Evolutionary conservation across 1,284 basidiomycete genomes (phyloP).

Genomic region (Ustilago loliicola): DNA sequence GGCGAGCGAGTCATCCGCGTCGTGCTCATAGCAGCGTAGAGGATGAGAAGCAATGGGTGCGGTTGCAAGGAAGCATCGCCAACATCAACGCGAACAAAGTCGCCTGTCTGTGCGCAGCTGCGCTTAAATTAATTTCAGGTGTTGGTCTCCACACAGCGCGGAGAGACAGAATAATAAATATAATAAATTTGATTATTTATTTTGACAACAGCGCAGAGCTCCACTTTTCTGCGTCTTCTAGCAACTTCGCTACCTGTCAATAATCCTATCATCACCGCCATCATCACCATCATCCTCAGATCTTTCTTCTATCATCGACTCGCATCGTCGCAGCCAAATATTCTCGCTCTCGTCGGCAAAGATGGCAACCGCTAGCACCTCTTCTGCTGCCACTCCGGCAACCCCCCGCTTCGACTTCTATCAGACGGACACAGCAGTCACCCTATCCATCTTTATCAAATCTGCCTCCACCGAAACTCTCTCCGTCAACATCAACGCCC

Average conservation of each 20-base stretch:
- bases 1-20: conserved; percentile 18
- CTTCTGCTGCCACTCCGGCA: conserved; percentile 2
- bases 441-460: conserved; percentile 65
- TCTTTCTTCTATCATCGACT: not conserved
- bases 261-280: conserved; percentile 8
- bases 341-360: not conserved
- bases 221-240: conserved; percentile 15
- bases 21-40: conserved; percentile 23
- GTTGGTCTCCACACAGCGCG: conserved; percentile 23
- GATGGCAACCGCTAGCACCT: conserved; percentile 13
- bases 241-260: conserved; percentile 18
- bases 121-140: not conserved
- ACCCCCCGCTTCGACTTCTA: conserved; percentile 68
- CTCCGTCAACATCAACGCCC: conserved; percentile 26
- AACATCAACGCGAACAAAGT: not conserved
- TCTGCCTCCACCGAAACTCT: conserved; percentile 50
- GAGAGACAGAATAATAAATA: conserved; percentile 1
- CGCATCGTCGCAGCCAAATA: not conserved
- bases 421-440: conserved; percentile 65
- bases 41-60: not conserved
- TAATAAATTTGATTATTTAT: conserved; percentile 1
- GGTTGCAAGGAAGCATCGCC: not conserved
- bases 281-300: conserved; percentile 5
- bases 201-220: not conserved
- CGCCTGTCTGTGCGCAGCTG: not conserved